Conservation (phyloP, 2,329 filamentous ascomycete genomes). For the Fusarium virguliforme region DNA sequence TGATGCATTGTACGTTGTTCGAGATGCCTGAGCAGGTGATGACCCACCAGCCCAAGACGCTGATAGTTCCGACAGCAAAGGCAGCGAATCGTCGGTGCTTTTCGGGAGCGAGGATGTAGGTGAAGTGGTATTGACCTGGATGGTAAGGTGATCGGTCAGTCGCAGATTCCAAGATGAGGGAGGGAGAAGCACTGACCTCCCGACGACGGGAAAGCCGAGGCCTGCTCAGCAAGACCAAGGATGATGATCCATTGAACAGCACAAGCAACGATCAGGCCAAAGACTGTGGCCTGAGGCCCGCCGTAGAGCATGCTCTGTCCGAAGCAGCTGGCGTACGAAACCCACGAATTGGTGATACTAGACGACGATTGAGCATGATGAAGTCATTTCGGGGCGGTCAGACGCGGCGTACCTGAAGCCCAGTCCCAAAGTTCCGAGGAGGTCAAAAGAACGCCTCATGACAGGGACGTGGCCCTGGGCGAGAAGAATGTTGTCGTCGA, state of each 20-base stretch:
- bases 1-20: conserved; percentile 36
- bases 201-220: conserved; percentile 38
- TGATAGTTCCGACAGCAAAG: conserved; percentile 32
- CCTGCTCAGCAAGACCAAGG: conserved; percentile 38
- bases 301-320: conserved; percentile 35
- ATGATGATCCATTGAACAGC: conserved; percentile 41
- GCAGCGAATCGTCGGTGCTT: conserved; percentile 36
- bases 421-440: conserved; percentile 34
- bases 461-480: conserved; percentile 40
- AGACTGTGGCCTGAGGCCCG: conserved; percentile 36
- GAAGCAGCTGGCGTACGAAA: conserved; percentile 41
- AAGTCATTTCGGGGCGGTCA: not conserved
- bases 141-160: not conserved
- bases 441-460: conserved; percentile 33
- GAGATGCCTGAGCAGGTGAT: conserved; percentile 45
- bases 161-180: not conserved
- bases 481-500: conserved; percentile 36
- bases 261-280: conserved; percentile 39
- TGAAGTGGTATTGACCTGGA: conserved; percentile 44
- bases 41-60: conserved; percentile 40
- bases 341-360: conserved; percentile 42
- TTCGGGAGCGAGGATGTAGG: conserved; percentile 34
- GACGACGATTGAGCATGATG: not conserved
- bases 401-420: conserved; percentile 22
- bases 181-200: conserved; percentile 11